phyloP scores from a whole-genome alignment of 768 basidiomycete genomes.

The Asterophora lycoperdoides region DNA sequence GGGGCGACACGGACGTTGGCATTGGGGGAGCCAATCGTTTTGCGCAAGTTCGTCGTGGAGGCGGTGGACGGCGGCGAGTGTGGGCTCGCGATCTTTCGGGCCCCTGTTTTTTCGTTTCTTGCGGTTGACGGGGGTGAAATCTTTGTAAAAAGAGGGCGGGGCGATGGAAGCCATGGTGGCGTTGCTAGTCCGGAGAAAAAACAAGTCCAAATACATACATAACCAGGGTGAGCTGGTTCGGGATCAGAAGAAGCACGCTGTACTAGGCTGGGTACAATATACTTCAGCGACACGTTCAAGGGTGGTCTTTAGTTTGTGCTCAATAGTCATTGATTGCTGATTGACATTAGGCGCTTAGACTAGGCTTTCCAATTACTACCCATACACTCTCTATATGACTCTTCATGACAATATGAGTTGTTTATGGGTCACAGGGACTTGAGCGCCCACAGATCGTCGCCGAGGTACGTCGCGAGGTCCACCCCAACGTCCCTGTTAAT shows the following conservation, averaged over 20 bases:
- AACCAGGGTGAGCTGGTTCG: constrained; percentile 21
- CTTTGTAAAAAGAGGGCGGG: constrained; percentile 41
- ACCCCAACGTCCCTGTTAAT: constrained; percentile 90
- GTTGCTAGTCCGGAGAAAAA: constrained; percentile 8
- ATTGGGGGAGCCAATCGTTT: constrained; percentile 51
- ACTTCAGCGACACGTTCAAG: constrained; percentile 20
- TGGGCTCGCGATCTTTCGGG: constrained; percentile 28
- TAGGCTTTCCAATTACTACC: constrained; percentile 1
- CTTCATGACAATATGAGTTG: background rate
- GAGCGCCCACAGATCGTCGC: constrained; percentile 82
- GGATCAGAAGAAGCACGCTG: too few relatives aligned
- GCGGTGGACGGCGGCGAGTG: constrained; percentile 36
- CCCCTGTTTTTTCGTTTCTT: constrained; percentile 47
- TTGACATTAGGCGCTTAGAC: background rate
- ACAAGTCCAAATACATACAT: constrained; percentile 16
- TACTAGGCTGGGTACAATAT: too few relatives aligned
- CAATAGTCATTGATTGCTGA: background rate
- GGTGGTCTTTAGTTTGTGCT: constrained; percentile 14
- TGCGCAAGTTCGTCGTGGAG: constrained; percentile 43
- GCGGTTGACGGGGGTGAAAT: constrained; percentile 49
- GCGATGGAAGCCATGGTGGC: constrained; percentile 14
- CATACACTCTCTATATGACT: constrained; percentile 5
- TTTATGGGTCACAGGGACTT: constrained; percentile 57
- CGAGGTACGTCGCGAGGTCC: constrained; percentile 80
- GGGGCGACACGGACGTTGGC: constrained; percentile 42